phyloP scores from a whole-genome alignment of 2,329 filamentous ascomycete genomes.

The Aspergillus sp. region DNA sequence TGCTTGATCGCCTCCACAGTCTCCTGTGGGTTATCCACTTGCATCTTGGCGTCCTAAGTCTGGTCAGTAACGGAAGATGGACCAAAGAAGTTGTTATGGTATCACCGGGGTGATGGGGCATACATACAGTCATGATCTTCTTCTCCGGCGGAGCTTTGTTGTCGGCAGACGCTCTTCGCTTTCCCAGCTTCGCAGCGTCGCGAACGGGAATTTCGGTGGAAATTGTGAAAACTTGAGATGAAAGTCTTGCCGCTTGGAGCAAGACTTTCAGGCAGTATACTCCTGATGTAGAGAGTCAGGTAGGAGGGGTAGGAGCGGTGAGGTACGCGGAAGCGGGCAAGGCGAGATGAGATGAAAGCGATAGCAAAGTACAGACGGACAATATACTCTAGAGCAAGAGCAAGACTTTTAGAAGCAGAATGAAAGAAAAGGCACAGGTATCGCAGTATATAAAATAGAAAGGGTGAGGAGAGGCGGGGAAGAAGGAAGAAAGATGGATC shows the following conservation, averaged over 20 bases:
- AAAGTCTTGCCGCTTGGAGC: slow-evolving; percentile 43
- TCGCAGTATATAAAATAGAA: slow-evolving; percentile 9
- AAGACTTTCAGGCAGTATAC: slow-evolving; percentile 44
- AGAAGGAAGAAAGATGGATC: slow-evolving; percentile 9
- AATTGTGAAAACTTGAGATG: slow-evolving; percentile 43
- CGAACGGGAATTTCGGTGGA: slow-evolving; percentile 45
- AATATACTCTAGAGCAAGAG: slow-evolving; percentile 1
- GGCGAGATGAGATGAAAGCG: slow-evolving; percentile 11
- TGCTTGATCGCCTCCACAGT: slow-evolving; percentile 63
- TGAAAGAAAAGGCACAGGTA: neutral
- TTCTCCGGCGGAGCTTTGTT: slow-evolving; percentile 52
- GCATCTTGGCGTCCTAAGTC: slow-evolving; percentile 58
- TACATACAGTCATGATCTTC: slow-evolving; percentile 56
- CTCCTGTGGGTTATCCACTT: slow-evolving; percentile 60
- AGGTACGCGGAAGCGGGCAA: slow-evolving; percentile 14
- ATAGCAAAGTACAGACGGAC: slow-evolving; percentile 1
- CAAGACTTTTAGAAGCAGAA: neutral
- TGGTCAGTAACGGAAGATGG: slow-evolving; percentile 10
- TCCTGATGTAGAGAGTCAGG: slow-evolving; percentile 29
- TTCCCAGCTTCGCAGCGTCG: slow-evolving; percentile 52
- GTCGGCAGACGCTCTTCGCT: slow-evolving; percentile 54
- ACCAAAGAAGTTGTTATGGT: too few species aligned
- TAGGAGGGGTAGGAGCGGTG: slow-evolving; percentile 25
- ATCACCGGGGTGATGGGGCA: slow-evolving; percentile 18
- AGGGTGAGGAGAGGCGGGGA: slow-evolving; percentile 14